Evolutionary conservation across 768 basidiomycete genomes (phyloP), one percentile per base, ranked within the genome.

Genomic region (Phanerochaete sordida): DNA sequence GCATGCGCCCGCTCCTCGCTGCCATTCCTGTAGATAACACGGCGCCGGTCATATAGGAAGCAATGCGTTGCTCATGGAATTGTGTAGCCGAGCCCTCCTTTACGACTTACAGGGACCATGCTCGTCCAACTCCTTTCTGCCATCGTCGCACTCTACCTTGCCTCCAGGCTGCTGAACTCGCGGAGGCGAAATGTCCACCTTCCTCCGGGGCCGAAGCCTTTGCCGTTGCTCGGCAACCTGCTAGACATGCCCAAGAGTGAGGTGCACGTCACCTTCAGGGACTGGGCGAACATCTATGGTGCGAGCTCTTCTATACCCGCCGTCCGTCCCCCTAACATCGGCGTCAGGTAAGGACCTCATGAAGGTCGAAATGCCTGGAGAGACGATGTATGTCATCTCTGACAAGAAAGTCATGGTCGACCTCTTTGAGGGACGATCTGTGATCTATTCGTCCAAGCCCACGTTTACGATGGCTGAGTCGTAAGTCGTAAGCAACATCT

Each of bases 381-480:
- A 23, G 13, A 52, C 50, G 11, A 59, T 71, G 33, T 59, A 69
- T 48, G 49, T 72, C n/a, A 44, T 72, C 30, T 65, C 63, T 48
- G 60, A 65, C 21, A 51, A 56, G 4, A 31, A 64, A 31, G 62
- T 63, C 8, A 65, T 65, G 19, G 27, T 43, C 0, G 70, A 73
- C 2, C 66, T 73, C 24, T 57, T 73, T 9, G 69, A 70, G 46
- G 69, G 60, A 39, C 65, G 67, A 1, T 62, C 65, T 27, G 55
- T 64, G 0, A 64, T 63, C 0, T 70, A 70, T 49, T 70, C 70
- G 0, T 67, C 68, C 19, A 56, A 69, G 45, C 59, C 68, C 0
- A 54, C 60, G 19, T 59, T 67, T 2, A 57, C 61, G 21, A 62
- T 70, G 57, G 39, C 51, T 46, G n/a, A 59, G 57, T 59, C 60